These are phyloP conservation scores for Dissophora globulifera DNA, from an alignment of 192 early-diverging fungal species.

Conservation along the genomic window DNA sequence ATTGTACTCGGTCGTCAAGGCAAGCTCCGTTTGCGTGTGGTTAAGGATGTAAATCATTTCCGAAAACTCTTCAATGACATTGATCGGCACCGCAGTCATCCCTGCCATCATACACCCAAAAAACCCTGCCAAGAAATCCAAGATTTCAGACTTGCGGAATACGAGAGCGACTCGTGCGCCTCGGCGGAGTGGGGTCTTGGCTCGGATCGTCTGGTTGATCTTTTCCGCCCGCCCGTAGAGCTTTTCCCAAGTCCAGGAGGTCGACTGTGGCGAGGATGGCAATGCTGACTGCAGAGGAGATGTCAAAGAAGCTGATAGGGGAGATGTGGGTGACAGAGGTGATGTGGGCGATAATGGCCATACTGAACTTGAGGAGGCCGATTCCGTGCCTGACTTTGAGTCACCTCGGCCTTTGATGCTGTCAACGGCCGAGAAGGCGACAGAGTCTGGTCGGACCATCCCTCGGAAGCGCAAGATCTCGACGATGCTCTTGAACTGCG, in stretches of 20 bases:
- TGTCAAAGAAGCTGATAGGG: too few relatives aligned
- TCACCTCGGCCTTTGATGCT: too few relatives aligned
- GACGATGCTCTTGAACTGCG: slow-evolving; percentile 1
- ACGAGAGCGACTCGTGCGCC: slow-evolving; percentile 79
- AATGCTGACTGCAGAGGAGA: too few relatives aligned
- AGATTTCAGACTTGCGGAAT: slow-evolving; percentile 78
- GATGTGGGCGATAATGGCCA: too few relatives aligned
- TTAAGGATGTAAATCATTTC: slow-evolving; percentile 78
- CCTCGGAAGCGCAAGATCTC: slow-evolving; percentile 12
- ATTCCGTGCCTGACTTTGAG: too few relatives aligned
- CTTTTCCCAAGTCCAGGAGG: slow-evolving; percentile 73
- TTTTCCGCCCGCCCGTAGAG: slow-evolving; percentile 73
- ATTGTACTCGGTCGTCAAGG: slow-evolving; percentile 81
- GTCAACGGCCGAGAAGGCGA: slow-evolving; percentile 57
- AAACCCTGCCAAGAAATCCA: slow-evolving; percentile 81
- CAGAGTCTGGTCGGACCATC: neutral
- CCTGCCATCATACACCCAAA: slow-evolving; percentile 83
- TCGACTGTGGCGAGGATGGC: slow-evolving; percentile 68
- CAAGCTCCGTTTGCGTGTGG: slow-evolving; percentile 67
- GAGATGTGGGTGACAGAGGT: too few relatives aligned
- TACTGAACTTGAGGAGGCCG: too few relatives aligned
- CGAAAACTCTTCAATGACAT: slow-evolving; percentile 77
- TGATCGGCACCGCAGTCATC: slow-evolving; percentile 84
- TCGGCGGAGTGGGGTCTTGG: slow-evolving; percentile 59
- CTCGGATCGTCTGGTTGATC: slow-evolving; percentile 66